Conservation (phyloP, 805 yeast genomes). For the Pichia rugopelliculosa region DNA sequence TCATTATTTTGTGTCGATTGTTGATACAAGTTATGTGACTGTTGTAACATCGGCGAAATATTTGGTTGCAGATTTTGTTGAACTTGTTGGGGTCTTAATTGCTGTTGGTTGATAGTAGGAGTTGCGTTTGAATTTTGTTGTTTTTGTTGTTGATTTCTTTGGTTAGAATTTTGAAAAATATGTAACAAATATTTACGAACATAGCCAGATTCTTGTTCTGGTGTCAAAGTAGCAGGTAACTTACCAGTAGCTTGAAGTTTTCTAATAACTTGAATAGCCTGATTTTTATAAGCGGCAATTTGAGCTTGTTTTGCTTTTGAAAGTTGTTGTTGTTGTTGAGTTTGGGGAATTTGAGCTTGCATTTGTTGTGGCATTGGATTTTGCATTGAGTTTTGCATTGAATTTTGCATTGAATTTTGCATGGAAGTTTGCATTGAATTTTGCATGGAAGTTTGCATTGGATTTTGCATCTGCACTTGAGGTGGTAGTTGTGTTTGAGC, state of each 20-base stretch:
- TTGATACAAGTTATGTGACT: slow-evolving; percentile 9
- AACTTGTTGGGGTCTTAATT: slow-evolving; percentile 11
- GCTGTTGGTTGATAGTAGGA: slow-evolving; percentile 4
- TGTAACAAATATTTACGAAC: slow-evolving; percentile 29
- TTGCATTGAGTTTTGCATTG: not conserved
- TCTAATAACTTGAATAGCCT: slow-evolving; percentile 29
- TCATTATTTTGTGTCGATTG: not conserved
- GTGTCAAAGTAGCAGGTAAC: slow-evolving; percentile 25
- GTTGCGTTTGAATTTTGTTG: slow-evolving; percentile 2
- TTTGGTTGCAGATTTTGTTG: not conserved
- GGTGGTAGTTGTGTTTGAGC: not conserved
- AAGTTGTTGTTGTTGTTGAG: not conserved
- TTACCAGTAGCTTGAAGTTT: slow-evolving; percentile 29
- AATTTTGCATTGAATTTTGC: not conserved
- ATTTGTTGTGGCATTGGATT: slow-evolving; percentile 11
- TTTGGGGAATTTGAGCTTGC: slow-evolving; percentile 4
- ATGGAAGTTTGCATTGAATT: not conserved
- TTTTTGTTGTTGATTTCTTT: slow-evolving; percentile 14
- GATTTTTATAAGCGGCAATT: slow-evolving; percentile 26
- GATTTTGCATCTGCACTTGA: not conserved
- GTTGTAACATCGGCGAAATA: slow-evolving; percentile 14
- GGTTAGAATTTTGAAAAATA: slow-evolving; percentile 19
- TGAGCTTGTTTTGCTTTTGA: slow-evolving; percentile 10
- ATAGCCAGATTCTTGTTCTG: slow-evolving; percentile 30
- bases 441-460: not conserved